These are phyloP conservation scores for Monosporascus sp. DNA, from an alignment of 2,329 filamentous ascomycete species.

Conservation along the genomic window DNA sequence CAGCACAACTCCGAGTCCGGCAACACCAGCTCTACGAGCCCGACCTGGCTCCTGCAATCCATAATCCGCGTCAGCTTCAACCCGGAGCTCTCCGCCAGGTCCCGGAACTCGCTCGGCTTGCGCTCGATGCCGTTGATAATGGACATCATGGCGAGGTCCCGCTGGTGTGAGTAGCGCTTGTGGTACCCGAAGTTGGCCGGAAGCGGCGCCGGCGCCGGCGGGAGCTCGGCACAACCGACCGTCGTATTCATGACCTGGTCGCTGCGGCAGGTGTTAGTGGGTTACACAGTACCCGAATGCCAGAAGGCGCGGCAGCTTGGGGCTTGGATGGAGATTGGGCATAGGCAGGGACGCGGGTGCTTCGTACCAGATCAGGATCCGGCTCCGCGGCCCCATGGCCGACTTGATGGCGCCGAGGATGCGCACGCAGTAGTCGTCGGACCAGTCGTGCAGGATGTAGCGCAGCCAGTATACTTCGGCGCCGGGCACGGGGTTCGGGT, in stretches of 20 bases:
- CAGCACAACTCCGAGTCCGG: conserved; percentile 4
- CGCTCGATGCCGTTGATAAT: conserved; percentile 32
- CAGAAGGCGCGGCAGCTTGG: neutral
- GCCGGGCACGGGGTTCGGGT: conserved; percentile 15
- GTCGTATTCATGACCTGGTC: conserved; percentile 34
- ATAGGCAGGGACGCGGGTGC: neutral
- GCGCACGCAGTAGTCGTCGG: conserved; percentile 5
- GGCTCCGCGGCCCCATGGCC: neutral
- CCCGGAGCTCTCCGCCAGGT: conserved; percentile 22
- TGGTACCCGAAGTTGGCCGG: conserved; percentile 31
- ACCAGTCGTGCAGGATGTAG: conserved; percentile 16
- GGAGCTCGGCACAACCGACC: conserved; percentile 20
- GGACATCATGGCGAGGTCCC: conserved; percentile 29
- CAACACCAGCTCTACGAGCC: conserved; percentile 21
- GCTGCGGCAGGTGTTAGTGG: conserved; percentile 11
- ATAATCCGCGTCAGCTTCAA: conserved; percentile 26
- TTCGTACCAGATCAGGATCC: neutral
- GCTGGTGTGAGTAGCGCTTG: conserved; percentile 25
- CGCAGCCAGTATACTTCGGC: conserved; percentile 18
- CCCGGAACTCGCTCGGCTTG: conserved; percentile 25
- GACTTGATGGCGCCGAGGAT: neutral
- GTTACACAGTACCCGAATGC: neutral
- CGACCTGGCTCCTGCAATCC: conserved; percentile 27
- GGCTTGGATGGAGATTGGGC: neutral
- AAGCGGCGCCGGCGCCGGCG: conserved; percentile 24